Base-by-base conservation (phyloP, 2,329 filamentous ascomycete species). In the Xenoacremonium recifei region DNA sequence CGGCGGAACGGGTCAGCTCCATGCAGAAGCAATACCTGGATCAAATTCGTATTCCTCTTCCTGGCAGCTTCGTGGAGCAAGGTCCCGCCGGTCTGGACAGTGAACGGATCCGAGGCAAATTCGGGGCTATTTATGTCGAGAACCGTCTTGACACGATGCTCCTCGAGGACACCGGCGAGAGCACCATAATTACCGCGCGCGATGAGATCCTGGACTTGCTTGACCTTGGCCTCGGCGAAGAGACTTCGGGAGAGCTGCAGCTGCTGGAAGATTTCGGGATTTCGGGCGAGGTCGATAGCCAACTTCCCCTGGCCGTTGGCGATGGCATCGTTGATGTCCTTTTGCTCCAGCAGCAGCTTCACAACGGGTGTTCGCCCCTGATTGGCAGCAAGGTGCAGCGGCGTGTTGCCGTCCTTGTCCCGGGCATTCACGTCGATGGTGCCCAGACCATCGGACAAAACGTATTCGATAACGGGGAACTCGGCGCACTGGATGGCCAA, bases 401-500 rank as follows among this genome's bases (percentile, higher is more conserved):
- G 85, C 1, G 91, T 96, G 64, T 97, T 99, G 47, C 93, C 93
- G 57, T 97, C 92, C 54, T 87, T 86, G 67, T 99, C 93, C 47
- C 87, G 83, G 30, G 87, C 84, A 65, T 97, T 99, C 63, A 97
- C 72, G 60, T 97, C 90, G 40, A 95, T 73, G 39, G 72, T 71
- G 31, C 72, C 74, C 12, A 72, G 76, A 21, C 85, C 81, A 48
- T 89, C 79, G 2, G 89, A 91, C 32, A 99, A 70, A n/a, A 97
- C 86, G 59, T 92, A 96, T 63, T 99, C 91, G 40, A 99, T 87
- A 20, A 99, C 90, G 16, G 89, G 84, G 36, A 86, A 79, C 63
- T 97, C 93, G 37, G 93, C 92, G 67, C 92, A 97, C 67, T 99
- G 93, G 33, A 97, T 89, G 19, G 93, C 91, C 30, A 99, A 75